Evolutionary conservation across 2,329 filamentous ascomycete species (phyloP).

Genomic region (Calonectria naviculata): DNA sequence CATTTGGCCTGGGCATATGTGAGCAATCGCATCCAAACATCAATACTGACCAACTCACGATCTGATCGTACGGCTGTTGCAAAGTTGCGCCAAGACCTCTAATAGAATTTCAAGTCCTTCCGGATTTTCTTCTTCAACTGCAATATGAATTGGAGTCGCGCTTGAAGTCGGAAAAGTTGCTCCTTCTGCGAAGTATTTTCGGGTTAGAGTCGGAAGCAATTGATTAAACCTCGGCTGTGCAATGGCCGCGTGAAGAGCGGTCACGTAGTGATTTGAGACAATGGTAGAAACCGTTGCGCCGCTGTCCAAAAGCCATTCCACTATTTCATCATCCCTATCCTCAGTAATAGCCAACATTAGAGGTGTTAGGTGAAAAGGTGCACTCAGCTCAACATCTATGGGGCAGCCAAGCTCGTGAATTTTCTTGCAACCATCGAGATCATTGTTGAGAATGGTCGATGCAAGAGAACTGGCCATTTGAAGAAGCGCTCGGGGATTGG

Average conservation of each 20-base stretch:
- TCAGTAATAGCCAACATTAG: background rate
- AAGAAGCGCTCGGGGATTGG: too few species aligned
- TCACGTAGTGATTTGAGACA: background rate
- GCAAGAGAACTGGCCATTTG: background rate
- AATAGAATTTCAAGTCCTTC: background rate
- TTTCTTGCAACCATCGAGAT: background rate
- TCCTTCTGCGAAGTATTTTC: background rate
- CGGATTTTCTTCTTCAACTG: background rate
- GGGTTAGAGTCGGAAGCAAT: background rate
- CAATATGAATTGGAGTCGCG: background rate
- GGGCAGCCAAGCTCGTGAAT: background rate
- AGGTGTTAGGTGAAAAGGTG: background rate
- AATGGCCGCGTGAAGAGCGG: background rate
- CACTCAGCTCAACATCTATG: background rate
- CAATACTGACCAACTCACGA: background rate
- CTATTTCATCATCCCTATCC: background rate
- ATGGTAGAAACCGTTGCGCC: background rate
- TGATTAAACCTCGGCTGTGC: background rate
- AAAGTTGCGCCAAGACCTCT: background rate
- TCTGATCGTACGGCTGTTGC: background rate
- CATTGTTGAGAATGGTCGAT: background rate
- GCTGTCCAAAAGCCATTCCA: background rate
- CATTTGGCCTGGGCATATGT: background rate
- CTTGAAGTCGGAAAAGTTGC: background rate
- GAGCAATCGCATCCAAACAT: background rate